Evolutionary conservation across 306 rosid species (phyloP).

Genomic region (Vigna unguiculata): DNA sequence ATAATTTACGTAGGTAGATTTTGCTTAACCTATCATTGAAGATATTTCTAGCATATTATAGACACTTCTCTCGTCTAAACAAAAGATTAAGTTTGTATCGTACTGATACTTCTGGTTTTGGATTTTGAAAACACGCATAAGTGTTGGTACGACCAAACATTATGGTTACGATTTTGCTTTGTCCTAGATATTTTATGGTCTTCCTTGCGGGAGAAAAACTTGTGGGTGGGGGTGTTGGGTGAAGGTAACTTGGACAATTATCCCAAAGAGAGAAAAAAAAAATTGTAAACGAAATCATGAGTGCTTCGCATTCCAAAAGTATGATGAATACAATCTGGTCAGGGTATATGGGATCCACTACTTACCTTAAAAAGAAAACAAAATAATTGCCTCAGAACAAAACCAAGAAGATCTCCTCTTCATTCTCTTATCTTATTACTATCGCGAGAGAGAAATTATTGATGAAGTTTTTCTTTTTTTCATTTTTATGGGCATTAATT

Average conservation of each 20-base stretch:
- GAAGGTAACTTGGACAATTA: slow-evolving; percentile 42
- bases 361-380: slow-evolving; percentile 16
- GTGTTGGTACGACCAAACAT: not conserved
- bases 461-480: not conserved
- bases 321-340: slow-evolving; percentile 41
- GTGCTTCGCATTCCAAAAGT: slow-evolving; percentile 40
- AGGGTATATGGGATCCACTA: slow-evolving; percentile 38
- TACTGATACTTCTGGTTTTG: not conserved
- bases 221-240: slow-evolving; percentile 39
- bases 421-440: not conserved
- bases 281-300: slow-evolving; percentile 10
- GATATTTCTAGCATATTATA: not conserved
- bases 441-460: not conserved
- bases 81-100: not conserved
- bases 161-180: not conserved
- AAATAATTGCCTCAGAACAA: slow-evolving; percentile 15
- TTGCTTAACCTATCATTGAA: not conserved
- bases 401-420: slow-evolving; percentile 8
- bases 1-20: not conserved
- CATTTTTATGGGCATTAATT: not conserved
- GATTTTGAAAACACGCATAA: not conserved
- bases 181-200: slow-evolving; percentile 42
- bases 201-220: slow-evolving; percentile 8
- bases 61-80: not conserved
- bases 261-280: slow-evolving; percentile 12